phyloP scores from a whole-genome alignment of 441 rosid species.

The Metrosideros polymorpha region DNA sequence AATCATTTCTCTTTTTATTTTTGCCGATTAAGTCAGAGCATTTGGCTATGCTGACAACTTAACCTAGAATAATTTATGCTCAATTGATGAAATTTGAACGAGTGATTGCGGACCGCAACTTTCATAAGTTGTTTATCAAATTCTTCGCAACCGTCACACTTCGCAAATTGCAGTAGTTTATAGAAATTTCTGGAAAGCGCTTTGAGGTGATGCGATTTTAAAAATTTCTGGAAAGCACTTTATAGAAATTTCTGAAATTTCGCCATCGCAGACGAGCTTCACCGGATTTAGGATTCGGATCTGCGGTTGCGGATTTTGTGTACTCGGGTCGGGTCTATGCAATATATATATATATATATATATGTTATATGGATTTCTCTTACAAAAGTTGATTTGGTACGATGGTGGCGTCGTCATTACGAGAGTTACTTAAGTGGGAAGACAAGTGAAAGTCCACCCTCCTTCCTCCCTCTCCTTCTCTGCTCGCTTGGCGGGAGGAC shows the following conservation, averaged over 20 bases:
- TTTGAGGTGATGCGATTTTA: neutral
- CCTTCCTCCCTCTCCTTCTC: neutral
- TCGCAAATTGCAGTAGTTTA: neutral
- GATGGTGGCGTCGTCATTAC: neutral
- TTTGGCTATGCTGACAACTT: too few relatives aligned
- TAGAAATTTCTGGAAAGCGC: neutral
- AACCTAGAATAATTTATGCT: too few relatives aligned
- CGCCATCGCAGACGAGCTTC: too few relatives aligned
- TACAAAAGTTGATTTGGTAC: neutral
- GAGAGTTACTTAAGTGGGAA: neutral
- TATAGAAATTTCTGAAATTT: too few relatives aligned
- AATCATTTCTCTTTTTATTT: too few relatives aligned
- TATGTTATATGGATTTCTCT: neutral
- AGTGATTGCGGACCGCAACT: fast-evolving
- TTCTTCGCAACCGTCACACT: fast-evolving
- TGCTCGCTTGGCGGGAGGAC: neutral
- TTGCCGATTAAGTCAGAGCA: neutral
- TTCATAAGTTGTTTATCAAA: neutral
- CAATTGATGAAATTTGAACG: fast-evolving
- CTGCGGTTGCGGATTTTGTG: neutral
- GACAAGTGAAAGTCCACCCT: neutral
- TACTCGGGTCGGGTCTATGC: neutral
- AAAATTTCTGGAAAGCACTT: too few relatives aligned
- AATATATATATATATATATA: fast-evolving
- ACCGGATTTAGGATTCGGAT: neutral